Evolutionary conservation across 2,329 filamentous ascomycete species (phyloP), one percentile per base, ranked within the genome.

Genomic region (Coniella vitis): DNA sequence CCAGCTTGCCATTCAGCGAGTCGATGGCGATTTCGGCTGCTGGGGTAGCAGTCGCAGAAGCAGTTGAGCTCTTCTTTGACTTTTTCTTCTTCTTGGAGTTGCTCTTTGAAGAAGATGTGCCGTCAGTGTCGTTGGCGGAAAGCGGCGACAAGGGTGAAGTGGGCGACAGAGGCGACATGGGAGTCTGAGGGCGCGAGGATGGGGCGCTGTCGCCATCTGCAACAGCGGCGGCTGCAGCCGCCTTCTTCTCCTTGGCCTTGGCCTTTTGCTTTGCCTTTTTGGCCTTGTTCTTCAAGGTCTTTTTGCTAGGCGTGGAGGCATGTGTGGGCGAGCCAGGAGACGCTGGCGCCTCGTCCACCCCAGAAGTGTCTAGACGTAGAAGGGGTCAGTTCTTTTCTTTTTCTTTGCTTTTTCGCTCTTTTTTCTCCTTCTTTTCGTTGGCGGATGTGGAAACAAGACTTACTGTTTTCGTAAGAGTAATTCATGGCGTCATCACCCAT

Each of bases 401-500:
- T n/a, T n/a, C n/a, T n/a, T n/a, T n/a, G n/a, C n/a, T n/a, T n/a
- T n/a, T n/a, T n/a, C n/a, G n/a, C n/a, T n/a, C n/a, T n/a, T n/a
- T n/a, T n/a, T n/a, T n/a, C n/a, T n/a, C n/a, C n/a, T n/a, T n/a
- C n/a, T n/a, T n/a, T n/a, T 8, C n/a, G 13, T 25, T 9, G 37
- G 35, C 48, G 8, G 41, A 43, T 17, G n/a, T 20, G 34, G 10
- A 21, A 5, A 32, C 12, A 14, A 29, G 20, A 47, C 51, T 45
- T 35, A 53, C 51, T 47, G 14, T 38, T 39, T 37, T 41, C 45
- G 35, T 50, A 32, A 34, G 20, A 36, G 12, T 55, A 54, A 14
- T 49, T 53, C 21, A 52, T 50, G 49, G 52, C 52, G 14, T 56
- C 57, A 29, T 46, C 52, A 51, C 58, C 58, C 45, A 63, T 58